These are phyloP conservation scores for Penicillium waksmanii DNA, from an alignment of 495 filamentous ascomycete genomes.

Conservation along the genomic window DNA sequence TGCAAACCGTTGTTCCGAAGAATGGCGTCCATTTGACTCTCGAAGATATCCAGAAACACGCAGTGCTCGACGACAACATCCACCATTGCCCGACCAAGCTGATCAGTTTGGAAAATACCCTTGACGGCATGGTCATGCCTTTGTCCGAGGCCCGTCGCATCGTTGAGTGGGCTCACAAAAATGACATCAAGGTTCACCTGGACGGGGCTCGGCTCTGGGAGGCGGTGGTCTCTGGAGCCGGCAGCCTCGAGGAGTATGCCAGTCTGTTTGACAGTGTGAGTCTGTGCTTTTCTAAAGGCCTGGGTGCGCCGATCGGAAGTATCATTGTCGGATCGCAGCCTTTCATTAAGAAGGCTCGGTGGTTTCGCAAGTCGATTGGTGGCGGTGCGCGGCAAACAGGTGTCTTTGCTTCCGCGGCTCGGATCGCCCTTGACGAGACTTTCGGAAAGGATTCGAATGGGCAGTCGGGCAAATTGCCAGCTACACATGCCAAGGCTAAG, in stretches of 20 bases:
- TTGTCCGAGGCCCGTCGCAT: conserved; percentile 70
- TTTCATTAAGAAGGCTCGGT: conserved; percentile 73
- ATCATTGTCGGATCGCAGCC: conserved; percentile 69
- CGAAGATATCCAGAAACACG: conserved; percentile 66
- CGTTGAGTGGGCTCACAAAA: conserved; percentile 65
- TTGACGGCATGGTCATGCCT: conserved; percentile 78
- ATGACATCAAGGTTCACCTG: conserved; percentile 74
- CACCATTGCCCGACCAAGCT: conserved; percentile 70
- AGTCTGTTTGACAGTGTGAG: conserved; percentile 77
- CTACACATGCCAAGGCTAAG: conserved; percentile 67
- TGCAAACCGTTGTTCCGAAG: conserved; percentile 42
- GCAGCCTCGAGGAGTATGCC: conserved; percentile 67
- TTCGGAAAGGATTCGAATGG: conserved; percentile 66
- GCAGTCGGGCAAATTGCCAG: conserved; percentile 64
- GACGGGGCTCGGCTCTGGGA: conserved; percentile 90
- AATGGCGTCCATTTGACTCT: conserved; percentile 77
- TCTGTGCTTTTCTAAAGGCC: conserved; percentile 86
- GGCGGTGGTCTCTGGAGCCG: conserved; percentile 62
- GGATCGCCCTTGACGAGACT: conserved; percentile 54
- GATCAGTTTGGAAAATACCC: conserved; percentile 85
- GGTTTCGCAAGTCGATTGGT: conserved; percentile 83
- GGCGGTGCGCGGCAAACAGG: conserved; percentile 77
- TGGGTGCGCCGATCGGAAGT: conserved; percentile 87
- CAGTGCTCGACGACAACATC: conserved; percentile 44
- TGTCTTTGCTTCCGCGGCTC: conserved; percentile 50